A percentile compares a stretch with the other conserved stretches of the same genome.
These are phyloP conservation scores for Sporothrix luriei DNA, from an alignment of 2,329 filamentous ascomycete genomes.

Conservation along the genomic window DNA sequence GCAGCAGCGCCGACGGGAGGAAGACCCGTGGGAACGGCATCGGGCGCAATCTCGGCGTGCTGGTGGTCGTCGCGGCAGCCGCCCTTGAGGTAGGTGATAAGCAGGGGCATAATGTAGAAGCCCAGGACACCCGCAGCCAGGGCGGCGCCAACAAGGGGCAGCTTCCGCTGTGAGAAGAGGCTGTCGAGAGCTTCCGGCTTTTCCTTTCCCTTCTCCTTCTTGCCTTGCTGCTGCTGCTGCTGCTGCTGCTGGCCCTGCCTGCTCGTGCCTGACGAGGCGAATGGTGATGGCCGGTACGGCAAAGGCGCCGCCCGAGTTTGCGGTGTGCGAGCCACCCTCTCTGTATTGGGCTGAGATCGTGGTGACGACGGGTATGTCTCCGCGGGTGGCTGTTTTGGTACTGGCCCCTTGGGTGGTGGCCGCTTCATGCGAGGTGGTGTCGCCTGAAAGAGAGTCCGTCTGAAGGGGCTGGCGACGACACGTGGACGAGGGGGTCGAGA, in stretches of 20 bases:
- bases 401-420: neutral
- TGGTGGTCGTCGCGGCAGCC: conserved; percentile 30
- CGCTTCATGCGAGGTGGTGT: conserved; percentile 42
- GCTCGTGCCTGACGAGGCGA: neutral
- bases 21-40: conserved; percentile 41
- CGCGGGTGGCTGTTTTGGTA: neutral
- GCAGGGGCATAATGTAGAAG: conserved; percentile 36
- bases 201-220: neutral
- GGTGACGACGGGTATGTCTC: neutral
- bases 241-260: neutral
- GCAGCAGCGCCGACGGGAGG: conserved; percentile 51
- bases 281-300: conserved; percentile 10
- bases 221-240: neutral
- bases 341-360: neutral
- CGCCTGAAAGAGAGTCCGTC: conserved; percentile 26
- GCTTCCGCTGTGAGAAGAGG: conserved; percentile 38
- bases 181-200: conserved; percentile 36
- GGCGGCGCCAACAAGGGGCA: conserved; percentile 36
- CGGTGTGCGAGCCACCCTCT: neutral
- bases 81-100: conserved; percentile 33
- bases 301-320: neutral
- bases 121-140: conserved; percentile 37
- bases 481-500: neutral
- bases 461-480: neutral
- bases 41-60: conserved; percentile 26